Conservation (phyloP, 2,329 filamentous ascomycete species). For the Paraphaeosphaeria minitans region DNA sequence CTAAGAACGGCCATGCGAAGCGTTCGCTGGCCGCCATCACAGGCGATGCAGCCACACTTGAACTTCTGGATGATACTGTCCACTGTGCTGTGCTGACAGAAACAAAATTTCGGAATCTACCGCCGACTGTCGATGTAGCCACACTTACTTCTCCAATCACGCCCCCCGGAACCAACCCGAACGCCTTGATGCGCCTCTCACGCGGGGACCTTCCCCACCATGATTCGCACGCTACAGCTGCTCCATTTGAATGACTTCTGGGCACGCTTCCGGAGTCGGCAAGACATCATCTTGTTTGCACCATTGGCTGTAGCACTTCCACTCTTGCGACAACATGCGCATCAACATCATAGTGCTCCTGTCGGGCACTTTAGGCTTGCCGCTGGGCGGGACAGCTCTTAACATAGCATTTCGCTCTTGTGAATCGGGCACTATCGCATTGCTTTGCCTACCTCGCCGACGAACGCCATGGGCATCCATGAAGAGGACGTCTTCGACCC, state of each 20-base stretch:
- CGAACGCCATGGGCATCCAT: neutral
- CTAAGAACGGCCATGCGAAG: neutral
- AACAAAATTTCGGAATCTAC: too few species aligned
- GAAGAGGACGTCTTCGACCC: neutral
- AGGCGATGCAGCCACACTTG: neutral
- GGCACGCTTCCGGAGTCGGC: neutral
- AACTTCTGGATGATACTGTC: too few species aligned
- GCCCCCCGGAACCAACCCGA: neutral
- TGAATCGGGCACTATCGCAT: neutral
- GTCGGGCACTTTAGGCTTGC: neutral
- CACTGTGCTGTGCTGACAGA: too few species aligned
- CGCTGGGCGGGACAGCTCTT: neutral
- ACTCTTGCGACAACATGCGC: neutral
- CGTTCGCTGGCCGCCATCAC: neutral
- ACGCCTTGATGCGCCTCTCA: neutral
- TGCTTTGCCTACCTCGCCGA: neutral
- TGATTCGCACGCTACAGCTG: slow-evolving; percentile 1
- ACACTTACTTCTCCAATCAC: neutral
- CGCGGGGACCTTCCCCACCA: neutral
- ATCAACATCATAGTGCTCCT: neutral
- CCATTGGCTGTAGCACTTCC: neutral
- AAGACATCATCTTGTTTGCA: neutral
- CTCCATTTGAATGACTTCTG: neutral
- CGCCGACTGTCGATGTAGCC: neutral
- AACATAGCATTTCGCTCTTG: neutral